Conservation (phyloP, 1,284 basidiomycete species). For the Coniophora puteana region DNA sequence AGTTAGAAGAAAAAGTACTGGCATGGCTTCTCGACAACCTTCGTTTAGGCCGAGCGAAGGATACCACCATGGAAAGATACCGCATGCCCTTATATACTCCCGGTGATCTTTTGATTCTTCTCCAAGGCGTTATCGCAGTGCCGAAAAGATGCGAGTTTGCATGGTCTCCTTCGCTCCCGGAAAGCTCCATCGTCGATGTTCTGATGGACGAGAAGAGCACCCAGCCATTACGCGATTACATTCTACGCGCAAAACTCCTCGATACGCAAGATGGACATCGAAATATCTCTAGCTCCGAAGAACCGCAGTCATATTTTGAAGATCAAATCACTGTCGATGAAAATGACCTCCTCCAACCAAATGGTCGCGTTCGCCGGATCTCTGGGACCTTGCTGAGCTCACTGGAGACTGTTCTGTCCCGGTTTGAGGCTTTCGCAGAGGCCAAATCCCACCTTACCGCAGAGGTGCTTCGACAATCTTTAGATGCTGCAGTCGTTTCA, state of each 20-base stretch:
- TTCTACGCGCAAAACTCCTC: slow-evolving; percentile 64
- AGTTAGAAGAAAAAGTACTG: slow-evolving; percentile 80
- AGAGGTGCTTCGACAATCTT: slow-evolving; percentile 57
- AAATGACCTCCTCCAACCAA: slow-evolving; percentile 38
- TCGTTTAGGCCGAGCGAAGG: slow-evolving; percentile 43
- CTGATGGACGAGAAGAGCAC: slow-evolving; percentile 57
- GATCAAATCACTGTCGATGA: slow-evolving; percentile 13
- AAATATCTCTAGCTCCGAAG: slow-evolving; percentile 7
- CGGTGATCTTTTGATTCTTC: slow-evolving; percentile 59
- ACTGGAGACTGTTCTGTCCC: slow-evolving; percentile 46
- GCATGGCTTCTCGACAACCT: slow-evolving; percentile 81
- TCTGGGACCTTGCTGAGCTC: slow-evolving; percentile 61
- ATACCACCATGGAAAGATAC: slow-evolving; percentile 32
- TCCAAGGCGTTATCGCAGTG: slow-evolving; percentile 55
- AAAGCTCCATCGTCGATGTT: slow-evolving; percentile 59
- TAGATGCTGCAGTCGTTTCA: slow-evolving; percentile 67
- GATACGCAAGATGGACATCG: slow-evolving; percentile 21
- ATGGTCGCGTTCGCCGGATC: slow-evolving; percentile 58
- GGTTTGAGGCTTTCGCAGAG: slow-evolving; percentile 44
- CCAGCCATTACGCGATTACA: slow-evolving; percentile 61
- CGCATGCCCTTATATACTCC: slow-evolving; percentile 49
- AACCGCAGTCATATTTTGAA: not conserved
- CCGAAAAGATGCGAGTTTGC: too few relatives aligned
- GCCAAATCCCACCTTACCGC: slow-evolving; percentile 40
- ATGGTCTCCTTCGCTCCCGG: slow-evolving; percentile 61